These are phyloP conservation scores for Lentinula sp. DNA, from an alignment of 768 basidiomycete species.

Conservation along the genomic window DNA sequence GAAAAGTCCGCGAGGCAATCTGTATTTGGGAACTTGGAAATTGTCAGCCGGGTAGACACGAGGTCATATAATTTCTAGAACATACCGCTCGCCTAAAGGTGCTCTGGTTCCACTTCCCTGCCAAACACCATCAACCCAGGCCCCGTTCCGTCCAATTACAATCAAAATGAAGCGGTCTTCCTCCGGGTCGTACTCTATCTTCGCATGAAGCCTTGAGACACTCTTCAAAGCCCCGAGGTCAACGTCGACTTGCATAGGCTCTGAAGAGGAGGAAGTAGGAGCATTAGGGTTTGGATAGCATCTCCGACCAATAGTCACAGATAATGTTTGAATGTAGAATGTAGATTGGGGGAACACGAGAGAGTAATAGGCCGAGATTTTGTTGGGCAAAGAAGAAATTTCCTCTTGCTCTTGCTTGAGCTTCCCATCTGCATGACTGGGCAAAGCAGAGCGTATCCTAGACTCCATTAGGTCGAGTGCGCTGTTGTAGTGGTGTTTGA, in stretches of 20 bases:
- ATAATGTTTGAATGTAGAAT: constrained; percentile 95
- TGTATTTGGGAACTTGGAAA: constrained; percentile 81
- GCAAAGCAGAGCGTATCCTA: constrained; percentile 35
- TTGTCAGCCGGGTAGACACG: constrained; percentile 8
- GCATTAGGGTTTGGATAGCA: constrained; percentile 51
- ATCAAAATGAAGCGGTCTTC: constrained; percentile 83
- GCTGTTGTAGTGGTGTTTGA: constrained; percentile 12
- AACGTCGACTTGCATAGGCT: constrained; percentile 63
- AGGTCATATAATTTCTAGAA: constrained; percentile 7
- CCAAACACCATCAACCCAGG: constrained; percentile 98
- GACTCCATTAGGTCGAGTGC: constrained; percentile 29
- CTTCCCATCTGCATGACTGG: constrained; percentile 17
- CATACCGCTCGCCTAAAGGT: constrained; percentile 77
- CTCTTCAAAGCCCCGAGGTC: constrained; percentile 97
- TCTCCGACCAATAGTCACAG: constrained; percentile 89
- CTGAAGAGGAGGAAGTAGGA: constrained; percentile 48
- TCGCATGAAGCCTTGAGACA: constrained; percentile 94
- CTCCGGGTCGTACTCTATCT: constrained; percentile 90
- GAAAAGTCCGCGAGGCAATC: constrained; percentile 95
- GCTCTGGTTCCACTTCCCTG: constrained; percentile 82
- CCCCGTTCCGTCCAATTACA: constrained; percentile 94
- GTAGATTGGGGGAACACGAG: constrained; percentile 92
- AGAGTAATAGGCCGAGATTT: constrained; percentile 90
- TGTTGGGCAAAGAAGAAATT: constrained; percentile 47
- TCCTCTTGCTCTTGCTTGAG: constrained; percentile 20